These are phyloP conservation scores for Phaseolus lunatus DNA, from an alignment of 306 rosid species.

Conservation along the genomic window DNA sequence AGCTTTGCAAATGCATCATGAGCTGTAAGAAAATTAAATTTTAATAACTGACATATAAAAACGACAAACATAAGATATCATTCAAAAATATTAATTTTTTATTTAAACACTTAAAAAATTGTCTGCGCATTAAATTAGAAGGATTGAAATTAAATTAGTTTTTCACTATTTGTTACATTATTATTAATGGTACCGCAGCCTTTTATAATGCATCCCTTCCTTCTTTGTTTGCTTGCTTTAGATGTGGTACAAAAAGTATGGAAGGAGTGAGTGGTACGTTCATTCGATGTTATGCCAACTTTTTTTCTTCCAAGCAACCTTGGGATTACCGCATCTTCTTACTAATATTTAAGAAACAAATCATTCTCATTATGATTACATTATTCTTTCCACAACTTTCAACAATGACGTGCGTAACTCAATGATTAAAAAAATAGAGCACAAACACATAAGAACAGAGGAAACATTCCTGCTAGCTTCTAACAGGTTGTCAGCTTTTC, in stretches of 20 bases:
- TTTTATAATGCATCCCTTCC: background rate
- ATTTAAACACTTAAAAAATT: too few species aligned
- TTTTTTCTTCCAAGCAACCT: conserved; percentile 30
- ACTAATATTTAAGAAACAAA: background rate
- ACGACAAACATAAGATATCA: too few species aligned
- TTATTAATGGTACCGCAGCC: too few species aligned
- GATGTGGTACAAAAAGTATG: background rate
- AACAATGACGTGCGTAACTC: background rate
- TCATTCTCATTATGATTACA: conserved; percentile 11
- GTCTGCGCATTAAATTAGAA: too few species aligned
- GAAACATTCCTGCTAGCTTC: conserved; percentile 42
- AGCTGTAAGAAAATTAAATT: too few species aligned
- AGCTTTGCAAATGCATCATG: background rate
- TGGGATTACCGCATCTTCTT: conserved; percentile 10
- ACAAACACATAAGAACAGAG: conserved; percentile 2
- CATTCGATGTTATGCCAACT: background rate
- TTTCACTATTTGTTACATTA: too few species aligned
- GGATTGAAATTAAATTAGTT: too few species aligned
- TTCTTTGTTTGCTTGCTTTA: background rate
- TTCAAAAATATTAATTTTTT: too few species aligned
- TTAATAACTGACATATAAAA: too few species aligned
- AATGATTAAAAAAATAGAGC: background rate
- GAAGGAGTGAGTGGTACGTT: conserved; percentile 35
- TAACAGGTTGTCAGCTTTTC: conserved; percentile 50
- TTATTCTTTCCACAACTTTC: conserved; percentile 22